Evolutionary conservation across 176 grass and related monocot genomes (phyloP), one percentile per base, ranked within the genome.

Genomic region (Musa beccarii): DNA sequence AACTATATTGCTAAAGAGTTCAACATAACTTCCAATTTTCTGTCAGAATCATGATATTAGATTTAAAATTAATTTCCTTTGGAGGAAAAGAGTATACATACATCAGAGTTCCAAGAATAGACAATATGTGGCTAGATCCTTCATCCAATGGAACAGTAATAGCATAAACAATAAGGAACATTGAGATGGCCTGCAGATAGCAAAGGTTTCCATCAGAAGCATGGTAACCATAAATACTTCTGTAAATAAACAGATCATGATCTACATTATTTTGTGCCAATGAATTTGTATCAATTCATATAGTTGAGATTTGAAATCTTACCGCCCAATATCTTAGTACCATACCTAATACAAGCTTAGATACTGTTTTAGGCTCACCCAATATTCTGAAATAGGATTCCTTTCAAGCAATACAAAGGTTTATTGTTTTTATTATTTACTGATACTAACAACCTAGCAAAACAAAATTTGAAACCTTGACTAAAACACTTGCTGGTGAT

Each of bases 101-200:
- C 95, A 92, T 80, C 68, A 99, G 78, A 85, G 90, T 99, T 76
- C 90, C 95, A 53, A 84, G 61, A 66, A 99, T 82, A 82, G 90
- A 92, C 54, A 99, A 71, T 57, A 72, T 78, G 54, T 99, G 95
- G 63, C 86, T 82, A 62, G 87, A 55, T 70, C 67, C 86, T 87
- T 91, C 90, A 83, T 89, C 88, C 76, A 87, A 79, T 20, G 84
- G 84, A 56, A 87, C 85, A 84, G 71, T 94, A 69, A 94, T 89
- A 72, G 83, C 84, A 77, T 84, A 88, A 76, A 92, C 95, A 68
- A 92, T 86, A 76, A 99, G 88, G 79, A 92, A 99, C 95, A 99
- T 99, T 13, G 95, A 92, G 53, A 86, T 59, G 69, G 95, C 91
- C 91, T 99, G 81, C 73, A 92, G 75, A 82, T 23, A 78, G 76